A percentile compares a stretch with the other conserved stretches of the same genome.
phyloP scores from a whole-genome alignment of 2,329 filamentous ascomycete species.

The Colletotrichum sp. region DNA sequence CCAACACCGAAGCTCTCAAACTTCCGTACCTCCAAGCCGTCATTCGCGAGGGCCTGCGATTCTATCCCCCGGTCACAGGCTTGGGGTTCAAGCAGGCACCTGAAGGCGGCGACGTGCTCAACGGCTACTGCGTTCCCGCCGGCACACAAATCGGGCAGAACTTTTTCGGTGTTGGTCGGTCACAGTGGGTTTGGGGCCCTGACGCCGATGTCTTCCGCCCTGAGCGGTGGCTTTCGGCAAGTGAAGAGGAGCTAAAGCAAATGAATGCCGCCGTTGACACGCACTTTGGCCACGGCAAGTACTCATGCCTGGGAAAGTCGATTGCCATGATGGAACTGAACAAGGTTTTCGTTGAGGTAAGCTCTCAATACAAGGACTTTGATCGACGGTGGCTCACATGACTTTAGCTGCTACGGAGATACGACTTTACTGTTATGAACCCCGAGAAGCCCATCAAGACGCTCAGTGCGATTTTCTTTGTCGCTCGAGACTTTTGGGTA shows the following conservation, averaged over 20 bases:
- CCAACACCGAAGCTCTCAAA: slow-evolving; percentile 51
- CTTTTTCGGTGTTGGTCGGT: slow-evolving; percentile 57
- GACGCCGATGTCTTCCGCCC: slow-evolving; percentile 62
- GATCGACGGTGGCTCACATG: neutral
- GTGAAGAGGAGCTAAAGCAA: slow-evolving; percentile 29
- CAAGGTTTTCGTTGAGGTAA: slow-evolving; percentile 53
- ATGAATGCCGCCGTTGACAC: slow-evolving; percentile 45
- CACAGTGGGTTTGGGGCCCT: slow-evolving; percentile 56
- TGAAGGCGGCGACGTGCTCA: slow-evolving; percentile 54
- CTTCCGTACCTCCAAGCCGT: slow-evolving; percentile 63
- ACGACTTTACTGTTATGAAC: slow-evolving; percentile 37
- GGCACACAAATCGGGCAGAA: slow-evolving; percentile 60
- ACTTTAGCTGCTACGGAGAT: slow-evolving; percentile 34
- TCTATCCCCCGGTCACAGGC: slow-evolving; percentile 58
- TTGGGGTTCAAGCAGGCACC: slow-evolving; percentile 60
- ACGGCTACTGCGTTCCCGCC: slow-evolving; percentile 54
- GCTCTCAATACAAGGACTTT: neutral
- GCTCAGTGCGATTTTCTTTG: slow-evolving; percentile 35
- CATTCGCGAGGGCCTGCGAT: slow-evolving; percentile 59
- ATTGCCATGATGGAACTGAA: slow-evolving; percentile 54
- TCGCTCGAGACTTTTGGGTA: slow-evolving; percentile 40
- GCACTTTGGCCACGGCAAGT: slow-evolving; percentile 51
- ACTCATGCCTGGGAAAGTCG: slow-evolving; percentile 48
- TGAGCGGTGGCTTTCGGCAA: slow-evolving; percentile 56
- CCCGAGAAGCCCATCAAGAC: slow-evolving; percentile 35